These are phyloP conservation scores for Cubamyces sp. DNA, from an alignment of 768 basidiomycete species.

Conservation along the genomic window DNA sequence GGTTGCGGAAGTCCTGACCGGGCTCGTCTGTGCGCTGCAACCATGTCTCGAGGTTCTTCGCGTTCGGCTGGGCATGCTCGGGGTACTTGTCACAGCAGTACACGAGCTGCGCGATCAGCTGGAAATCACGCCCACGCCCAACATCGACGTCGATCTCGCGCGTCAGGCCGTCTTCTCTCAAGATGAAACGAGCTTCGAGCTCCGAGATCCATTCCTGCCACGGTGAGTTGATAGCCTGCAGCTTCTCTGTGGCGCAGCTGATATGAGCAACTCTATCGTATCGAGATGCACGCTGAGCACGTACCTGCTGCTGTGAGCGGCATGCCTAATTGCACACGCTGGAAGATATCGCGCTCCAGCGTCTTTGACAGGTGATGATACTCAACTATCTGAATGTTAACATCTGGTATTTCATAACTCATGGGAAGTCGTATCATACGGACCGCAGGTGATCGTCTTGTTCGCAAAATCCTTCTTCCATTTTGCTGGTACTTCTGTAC, in stretches of 20 bases:
- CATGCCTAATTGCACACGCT: conserved; percentile 82
- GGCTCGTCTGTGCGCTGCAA: conserved; percentile 44
- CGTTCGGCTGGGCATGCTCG: conserved; percentile 51
- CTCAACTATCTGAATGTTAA: conserved; percentile 54
- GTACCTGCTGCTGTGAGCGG: conserved; percentile 72
- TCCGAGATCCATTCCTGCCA: conserved; percentile 69
- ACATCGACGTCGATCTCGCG: conserved; percentile 63
- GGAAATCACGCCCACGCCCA: conserved; percentile 76
- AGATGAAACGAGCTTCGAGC: conserved; percentile 60
- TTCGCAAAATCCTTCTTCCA: conserved; percentile 55
- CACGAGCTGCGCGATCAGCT: conserved; percentile 70
- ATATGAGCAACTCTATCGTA: not conserved
- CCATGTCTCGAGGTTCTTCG: conserved; percentile 58
- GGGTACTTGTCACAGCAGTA: conserved; percentile 64
- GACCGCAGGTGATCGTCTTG: conserved; percentile 73
- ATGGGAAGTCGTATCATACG: conserved; percentile 28
- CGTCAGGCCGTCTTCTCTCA: conserved; percentile 61
- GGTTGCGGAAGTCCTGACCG: conserved; percentile 49
- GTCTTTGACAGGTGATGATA: conserved; percentile 58
- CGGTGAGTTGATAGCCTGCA: conserved; percentile 76
- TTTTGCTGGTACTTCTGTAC: conserved; percentile 55
- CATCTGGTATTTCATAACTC: not conserved
- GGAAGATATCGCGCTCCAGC: conserved; percentile 78
- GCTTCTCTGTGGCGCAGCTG: conserved; percentile 56
- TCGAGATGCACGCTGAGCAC: conserved; percentile 16